Percentiles rank a stretch among this genome's conserved stretches.
Evolutionary conservation across 2,329 filamentous ascomycete genomes (phyloP).

Genomic region (Penicillium palitans): DNA sequence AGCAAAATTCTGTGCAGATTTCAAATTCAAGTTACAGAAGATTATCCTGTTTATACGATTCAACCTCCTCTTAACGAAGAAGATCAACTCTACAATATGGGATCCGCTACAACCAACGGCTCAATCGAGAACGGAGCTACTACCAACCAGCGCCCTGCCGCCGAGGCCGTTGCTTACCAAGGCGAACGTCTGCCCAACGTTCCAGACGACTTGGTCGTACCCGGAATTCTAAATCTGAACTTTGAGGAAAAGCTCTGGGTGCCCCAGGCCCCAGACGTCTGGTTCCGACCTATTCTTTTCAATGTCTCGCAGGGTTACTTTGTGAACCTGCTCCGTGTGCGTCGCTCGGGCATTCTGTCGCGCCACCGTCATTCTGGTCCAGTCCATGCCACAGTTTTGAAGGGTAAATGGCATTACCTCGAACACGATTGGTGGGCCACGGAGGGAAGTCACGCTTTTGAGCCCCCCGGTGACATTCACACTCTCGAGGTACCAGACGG

Average conservation of each 20-base stretch:
- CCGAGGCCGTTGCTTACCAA: background rate
- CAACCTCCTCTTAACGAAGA: no score
- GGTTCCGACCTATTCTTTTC: constrained; percentile 36
- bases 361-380: constrained; percentile 29
- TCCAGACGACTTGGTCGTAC: background rate
- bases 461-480: background rate
- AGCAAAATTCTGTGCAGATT: no score
- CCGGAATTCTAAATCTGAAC: background rate
- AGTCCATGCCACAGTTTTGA: background rate
- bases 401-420: background rate
- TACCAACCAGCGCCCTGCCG: no score
- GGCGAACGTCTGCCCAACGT: background rate
- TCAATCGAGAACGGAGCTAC: no score
- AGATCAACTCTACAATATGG: no score
- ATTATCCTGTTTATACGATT: no score
- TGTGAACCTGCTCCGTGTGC: constrained; percentile 34
- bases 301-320: constrained; percentile 35
- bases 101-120: no score
- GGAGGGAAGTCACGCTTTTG: background rate
- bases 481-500: background rate
- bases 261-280: constrained; percentile 32
- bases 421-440: background rate
- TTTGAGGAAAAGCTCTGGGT: constrained; percentile 35
- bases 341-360: constrained; percentile 34
- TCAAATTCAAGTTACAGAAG: no score